Evolutionary conservation across 306 rosid genomes (phyloP).

Genomic region (Prunus dulcis): DNA sequence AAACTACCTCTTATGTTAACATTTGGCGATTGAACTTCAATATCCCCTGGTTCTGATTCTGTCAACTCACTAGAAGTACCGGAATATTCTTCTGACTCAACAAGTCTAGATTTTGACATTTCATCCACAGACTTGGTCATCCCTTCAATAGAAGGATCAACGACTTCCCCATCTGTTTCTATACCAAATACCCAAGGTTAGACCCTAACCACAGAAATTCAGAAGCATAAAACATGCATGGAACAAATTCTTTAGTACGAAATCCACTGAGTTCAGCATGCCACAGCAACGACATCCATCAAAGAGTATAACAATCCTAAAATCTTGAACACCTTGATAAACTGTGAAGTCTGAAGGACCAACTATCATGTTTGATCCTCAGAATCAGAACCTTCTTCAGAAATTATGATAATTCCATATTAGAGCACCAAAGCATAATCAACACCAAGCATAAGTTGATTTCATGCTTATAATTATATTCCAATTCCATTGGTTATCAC

Average conservation of each 20-base stretch:
- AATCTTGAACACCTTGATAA: background rate
- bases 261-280: background rate
- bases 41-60: conserved; percentile 37
- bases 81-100: conserved; percentile 36
- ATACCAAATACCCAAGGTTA: conserved; percentile 22
- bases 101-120: conserved; percentile 9
- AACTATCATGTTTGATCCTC: background rate
- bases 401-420: too few relatives aligned
- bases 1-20: conserved; percentile 40
- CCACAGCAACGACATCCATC: background rate
- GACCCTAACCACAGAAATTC: conserved; percentile 2
- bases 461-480: background rate
- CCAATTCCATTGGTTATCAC: background rate
- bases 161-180: conserved; percentile 56
- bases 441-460: conserved; percentile 9
- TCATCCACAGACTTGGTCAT: conserved; percentile 28
- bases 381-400: background rate
- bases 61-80: conserved; percentile 48
- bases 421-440: background rate
- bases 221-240: conserved; percentile 8
- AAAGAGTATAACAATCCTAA: background rate
- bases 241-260: conserved; percentile 15
- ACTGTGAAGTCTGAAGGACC: background rate
- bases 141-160: conserved; percentile 41
- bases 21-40: conserved; percentile 50